Conservation (phyloP, 805 yeast genomes). For the Barnettozyma sucrosica region DNA sequence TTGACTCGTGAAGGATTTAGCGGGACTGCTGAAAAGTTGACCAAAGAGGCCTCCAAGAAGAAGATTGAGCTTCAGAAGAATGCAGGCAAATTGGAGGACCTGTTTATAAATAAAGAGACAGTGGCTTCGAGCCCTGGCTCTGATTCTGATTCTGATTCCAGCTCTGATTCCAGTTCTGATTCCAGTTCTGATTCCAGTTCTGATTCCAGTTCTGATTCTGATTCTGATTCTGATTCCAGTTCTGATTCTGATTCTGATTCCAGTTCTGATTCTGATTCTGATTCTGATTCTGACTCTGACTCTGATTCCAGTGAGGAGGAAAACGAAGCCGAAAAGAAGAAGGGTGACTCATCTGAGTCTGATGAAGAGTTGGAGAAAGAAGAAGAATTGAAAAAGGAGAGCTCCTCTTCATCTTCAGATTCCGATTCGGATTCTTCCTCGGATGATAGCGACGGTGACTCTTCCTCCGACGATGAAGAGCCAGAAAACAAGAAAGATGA, state of each 20-base stretch:
- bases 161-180: conserved; percentile 3
- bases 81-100: conserved; percentile 10
- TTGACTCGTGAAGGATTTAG: conserved; percentile 19
- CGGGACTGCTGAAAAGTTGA: conserved; percentile 14
- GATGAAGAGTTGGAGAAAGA: background rate
- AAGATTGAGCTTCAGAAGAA: conserved; percentile 10
- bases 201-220: conserved; percentile 6
- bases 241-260: too few species aligned
- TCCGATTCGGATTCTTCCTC: conserved; percentile 19
- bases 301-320: conserved; percentile 4
- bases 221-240: conserved; percentile 5
- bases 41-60: conserved; percentile 19
- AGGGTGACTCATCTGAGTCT: conserved; percentile 3
- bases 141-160: conserved; percentile 7
- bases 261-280: too few species aligned
- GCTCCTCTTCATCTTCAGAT: conserved; percentile 23
- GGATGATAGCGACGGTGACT: conserved; percentile 2
- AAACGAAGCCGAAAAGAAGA: conserved; percentile 11
- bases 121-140: conserved; percentile 1
- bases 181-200: conserved; percentile 4
- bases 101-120: conserved; percentile 5
- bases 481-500: conserved; percentile 5
- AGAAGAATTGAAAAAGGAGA: conserved; percentile 2
- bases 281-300: background rate
- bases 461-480: conserved; percentile 6